Evolutionary conservation across 2,329 filamentous ascomycete genomes (phyloP), one percentile per base, ranked within the genome.

Genomic region (Tolypocladium paradoxum): DNA sequence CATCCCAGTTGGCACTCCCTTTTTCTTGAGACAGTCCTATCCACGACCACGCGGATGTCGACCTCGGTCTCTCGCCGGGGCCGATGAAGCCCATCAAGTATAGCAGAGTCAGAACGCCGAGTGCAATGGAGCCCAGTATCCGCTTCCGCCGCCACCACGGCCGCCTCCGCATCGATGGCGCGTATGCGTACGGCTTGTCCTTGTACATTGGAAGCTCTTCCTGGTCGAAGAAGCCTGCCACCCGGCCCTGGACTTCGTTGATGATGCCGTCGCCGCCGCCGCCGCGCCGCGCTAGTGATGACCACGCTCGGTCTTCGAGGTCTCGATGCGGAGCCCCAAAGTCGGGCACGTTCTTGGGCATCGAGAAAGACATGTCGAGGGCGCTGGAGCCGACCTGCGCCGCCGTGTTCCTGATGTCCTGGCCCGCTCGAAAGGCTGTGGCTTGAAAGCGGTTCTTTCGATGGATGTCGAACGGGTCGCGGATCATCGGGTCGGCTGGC

Each of bases 161-260:
- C 50, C 76, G 76, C 56, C 76, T 75, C 61, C 81, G 79, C 60
- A 79, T 76, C 56, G 81, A 81, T 35, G 77, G 73, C 45, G 80
- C 76, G 62, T 88, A 85, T 50, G 77, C 78, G 66, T 88, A 93
- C n/a, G 93, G 93, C 69, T 99, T 99, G 73, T 99, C 93, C 72
- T 99, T 99, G 75, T 99, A 99, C 87, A 97, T 91, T 47, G 93
- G 93, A 57, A 99, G 74, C 54, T 60, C 68, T 35, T 72, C 63
- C 57, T 68, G 69, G 37, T 84, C 81, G 57, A 91, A 84, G 55
- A 90, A 77, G 54, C 76, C 77, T 50, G 79, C 79, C 36, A 89
- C 74, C 56, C 79, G 82, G 61, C 80, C 79, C 49, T 85, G 75
- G 38, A 89, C 75, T 48, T 73, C 76, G 55, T 73, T 70, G 48